Evolutionary conservation across 2,329 filamentous ascomycete species (phyloP).

Genomic region (Sporothrix curviconia): DNA sequence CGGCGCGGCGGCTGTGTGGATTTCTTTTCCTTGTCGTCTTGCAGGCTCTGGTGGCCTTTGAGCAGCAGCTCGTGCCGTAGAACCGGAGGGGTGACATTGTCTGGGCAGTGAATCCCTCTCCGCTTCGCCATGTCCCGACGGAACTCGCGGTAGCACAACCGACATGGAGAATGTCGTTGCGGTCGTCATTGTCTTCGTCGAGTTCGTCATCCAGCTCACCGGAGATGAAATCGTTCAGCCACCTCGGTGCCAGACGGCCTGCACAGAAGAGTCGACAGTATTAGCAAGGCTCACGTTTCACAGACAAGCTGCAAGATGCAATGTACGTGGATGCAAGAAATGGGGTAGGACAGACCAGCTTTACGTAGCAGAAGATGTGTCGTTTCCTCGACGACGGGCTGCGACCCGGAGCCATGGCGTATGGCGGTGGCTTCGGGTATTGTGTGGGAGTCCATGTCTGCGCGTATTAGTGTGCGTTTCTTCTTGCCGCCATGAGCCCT

Average conservation of each 20-base stretch:
- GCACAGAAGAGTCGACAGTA: too few relatives aligned
- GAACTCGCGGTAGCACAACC: conserved; percentile 15
- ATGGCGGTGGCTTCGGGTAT: conserved; percentile 16
- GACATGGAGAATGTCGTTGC: conserved; percentile 9
- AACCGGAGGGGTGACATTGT: background rate
- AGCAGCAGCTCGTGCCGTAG: conserved; percentile 18
- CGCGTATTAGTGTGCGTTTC: conserved; percentile 15
- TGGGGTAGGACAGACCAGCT: conserved; percentile 7
- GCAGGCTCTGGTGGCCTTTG: conserved; percentile 21
- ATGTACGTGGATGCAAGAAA: too few relatives aligned
- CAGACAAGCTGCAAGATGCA: too few relatives aligned
- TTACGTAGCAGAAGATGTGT: conserved; percentile 7
- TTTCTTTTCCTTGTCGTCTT: background rate
- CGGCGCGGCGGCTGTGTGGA: background rate
- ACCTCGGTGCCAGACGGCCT: conserved; percentile 21
- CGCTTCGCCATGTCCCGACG: conserved; percentile 11
- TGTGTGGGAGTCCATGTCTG: too few relatives aligned
- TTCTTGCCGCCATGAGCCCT: conserved; percentile 8
- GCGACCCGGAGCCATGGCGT: conserved; percentile 8
- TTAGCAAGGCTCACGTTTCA: too few relatives aligned
- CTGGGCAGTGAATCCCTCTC: background rate
- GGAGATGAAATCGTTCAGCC: conserved; percentile 20
- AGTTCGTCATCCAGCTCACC: conserved; percentile 16
- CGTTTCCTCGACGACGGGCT: conserved; percentile 14
- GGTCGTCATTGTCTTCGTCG: conserved; percentile 1